Conservation (phyloP, 352 stramenopile genomes). For the Globisporangium paroecandrum region DNA sequence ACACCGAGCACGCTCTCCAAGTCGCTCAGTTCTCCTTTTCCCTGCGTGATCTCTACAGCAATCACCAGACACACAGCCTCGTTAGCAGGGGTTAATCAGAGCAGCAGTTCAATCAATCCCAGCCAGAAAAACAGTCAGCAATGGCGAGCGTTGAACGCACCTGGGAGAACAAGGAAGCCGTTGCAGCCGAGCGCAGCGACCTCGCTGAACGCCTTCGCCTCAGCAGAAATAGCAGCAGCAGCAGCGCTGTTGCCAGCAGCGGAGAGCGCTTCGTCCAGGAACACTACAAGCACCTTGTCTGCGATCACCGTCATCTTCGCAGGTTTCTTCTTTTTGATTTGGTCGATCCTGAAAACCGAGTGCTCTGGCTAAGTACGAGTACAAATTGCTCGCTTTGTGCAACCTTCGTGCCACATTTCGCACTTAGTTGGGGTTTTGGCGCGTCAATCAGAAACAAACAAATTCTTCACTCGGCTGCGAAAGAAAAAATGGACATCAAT, state of each 20-base stretch:
- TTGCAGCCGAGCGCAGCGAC: constrained; percentile 49
- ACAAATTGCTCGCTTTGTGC: background rate
- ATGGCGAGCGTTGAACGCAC: constrained; percentile 16
- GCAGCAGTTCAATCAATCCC: background rate
- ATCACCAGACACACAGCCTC: background rate
- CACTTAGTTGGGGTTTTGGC: background rate
- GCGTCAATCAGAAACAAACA: background rate
- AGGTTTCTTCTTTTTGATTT: background rate
- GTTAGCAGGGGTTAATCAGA: too few species aligned
- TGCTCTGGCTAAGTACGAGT: too few species aligned
- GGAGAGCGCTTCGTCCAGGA: constrained; percentile 28
- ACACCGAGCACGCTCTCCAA: constrained; percentile 37
- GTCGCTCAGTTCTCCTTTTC: constrained; percentile 15
- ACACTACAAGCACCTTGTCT: constrained; percentile 53
- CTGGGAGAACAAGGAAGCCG: constrained; percentile 48
- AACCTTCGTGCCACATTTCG: background rate
- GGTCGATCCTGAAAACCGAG: too few species aligned
- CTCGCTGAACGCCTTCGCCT: constrained; percentile 27
- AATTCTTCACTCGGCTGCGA: background rate
- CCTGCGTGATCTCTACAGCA: constrained; percentile 3
- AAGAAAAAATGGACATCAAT: constrained; percentile 28
- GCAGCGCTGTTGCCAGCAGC: background rate
- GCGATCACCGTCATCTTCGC: constrained; percentile 37
- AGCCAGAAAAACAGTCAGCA: background rate
- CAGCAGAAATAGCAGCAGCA: background rate